phyloP scores from a whole-genome alignment of 352 stramenopile genomes.

The Phytopythium vexans region DNA sequence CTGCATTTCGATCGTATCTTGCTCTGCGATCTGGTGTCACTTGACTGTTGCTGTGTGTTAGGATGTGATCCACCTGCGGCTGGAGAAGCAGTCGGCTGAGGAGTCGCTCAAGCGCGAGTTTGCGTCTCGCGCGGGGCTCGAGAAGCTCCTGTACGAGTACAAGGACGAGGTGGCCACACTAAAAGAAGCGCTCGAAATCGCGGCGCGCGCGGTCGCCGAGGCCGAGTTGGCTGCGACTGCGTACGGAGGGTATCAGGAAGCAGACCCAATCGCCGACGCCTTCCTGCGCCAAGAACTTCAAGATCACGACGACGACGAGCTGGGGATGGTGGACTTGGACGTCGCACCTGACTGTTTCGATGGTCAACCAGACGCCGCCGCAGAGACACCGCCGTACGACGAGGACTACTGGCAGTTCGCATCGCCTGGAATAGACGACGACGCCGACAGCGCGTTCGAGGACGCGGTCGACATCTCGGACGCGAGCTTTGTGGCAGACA shows the following conservation, averaged over 20 bases:
- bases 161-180: constrained; percentile 74
- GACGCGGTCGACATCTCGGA: constrained; percentile 16
- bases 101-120: constrained; percentile 63
- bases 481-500: no score
- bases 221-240: constrained; percentile 14
- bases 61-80: constrained; percentile 35
- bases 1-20: not conserved
- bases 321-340: not conserved
- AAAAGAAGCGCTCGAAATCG: constrained; percentile 72
- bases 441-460: constrained; percentile 23
- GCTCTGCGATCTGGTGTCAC: not conserved
- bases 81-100: constrained; percentile 44
- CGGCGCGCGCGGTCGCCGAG: constrained; percentile 50
- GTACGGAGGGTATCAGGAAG: not conserved
- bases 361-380: not conserved
- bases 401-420: not conserved
- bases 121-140: constrained; percentile 39
- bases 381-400: not conserved
- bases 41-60: constrained; percentile 2
- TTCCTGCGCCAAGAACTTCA: constrained; percentile 1
- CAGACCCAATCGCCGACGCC: not conserved
- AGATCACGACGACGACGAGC: constrained; percentile 7
- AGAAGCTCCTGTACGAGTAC: constrained; percentile 57
- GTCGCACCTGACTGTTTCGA: no score
- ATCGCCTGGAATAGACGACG: constrained; percentile 5